phyloP scores from a whole-genome alignment of 2,329 filamentous ascomycete species.

The Exutisphaerella laricina region DNA sequence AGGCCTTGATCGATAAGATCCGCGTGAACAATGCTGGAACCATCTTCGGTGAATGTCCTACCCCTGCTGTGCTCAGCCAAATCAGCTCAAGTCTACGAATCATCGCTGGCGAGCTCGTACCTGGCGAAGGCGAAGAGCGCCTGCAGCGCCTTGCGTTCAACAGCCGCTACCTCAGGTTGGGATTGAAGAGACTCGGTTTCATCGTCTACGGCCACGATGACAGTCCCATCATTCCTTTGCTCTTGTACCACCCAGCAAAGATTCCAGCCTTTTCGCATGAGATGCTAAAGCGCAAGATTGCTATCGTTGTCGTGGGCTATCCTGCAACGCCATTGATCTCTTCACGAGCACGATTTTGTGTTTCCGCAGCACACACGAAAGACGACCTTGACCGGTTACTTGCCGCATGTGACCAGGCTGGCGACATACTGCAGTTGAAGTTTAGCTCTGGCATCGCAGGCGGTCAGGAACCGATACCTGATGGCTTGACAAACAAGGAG shows the following conservation, averaged over 20 bases:
- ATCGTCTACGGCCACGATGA: constrained; percentile 98
- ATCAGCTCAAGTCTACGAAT: constrained; percentile 81
- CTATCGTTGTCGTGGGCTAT: constrained; percentile 94
- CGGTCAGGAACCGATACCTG: constrained; percentile 69
- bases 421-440: constrained; percentile 87
- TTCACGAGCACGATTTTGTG: constrained; percentile 90
- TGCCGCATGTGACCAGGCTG: constrained; percentile 84
- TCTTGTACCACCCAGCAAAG: constrained; percentile 97
- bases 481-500: constrained; percentile 64
- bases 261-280: constrained; percentile 98
- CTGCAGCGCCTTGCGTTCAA: constrained; percentile 96
- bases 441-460: constrained; percentile 95
- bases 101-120: constrained; percentile 79
- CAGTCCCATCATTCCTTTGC: constrained; percentile 89
- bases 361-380: constrained; percentile 95
- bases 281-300: constrained; percentile 97
- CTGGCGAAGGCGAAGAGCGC: constrained; percentile 91
- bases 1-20: constrained; percentile 87
- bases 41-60: constrained; percentile 78
- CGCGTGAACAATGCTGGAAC: constrained; percentile 79
- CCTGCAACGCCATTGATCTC: constrained; percentile 93
- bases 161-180: constrained; percentile 93
- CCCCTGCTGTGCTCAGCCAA: constrained; percentile 83
- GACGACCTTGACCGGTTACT: constrained; percentile 91
- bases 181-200: constrained; percentile 91